Base-by-base conservation (phyloP, 495 filamentous ascomycete species). In the Aspergillus indologenus region DNA sequence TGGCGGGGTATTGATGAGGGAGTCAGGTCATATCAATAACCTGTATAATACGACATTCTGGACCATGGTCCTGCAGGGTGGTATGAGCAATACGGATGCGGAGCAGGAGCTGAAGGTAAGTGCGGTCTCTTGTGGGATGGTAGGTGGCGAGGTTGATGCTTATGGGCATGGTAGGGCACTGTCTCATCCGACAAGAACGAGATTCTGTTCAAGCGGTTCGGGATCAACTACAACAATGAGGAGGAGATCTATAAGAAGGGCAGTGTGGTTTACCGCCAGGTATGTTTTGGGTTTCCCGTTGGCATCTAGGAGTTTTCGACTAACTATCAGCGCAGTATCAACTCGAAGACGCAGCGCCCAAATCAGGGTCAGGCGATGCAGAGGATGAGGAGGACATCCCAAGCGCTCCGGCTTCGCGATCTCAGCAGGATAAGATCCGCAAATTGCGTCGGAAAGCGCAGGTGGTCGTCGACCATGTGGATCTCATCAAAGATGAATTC, bases 41-140 rank as follows among this genome's bases (percentile, higher is more conserved):
- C 80, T 98, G 17, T 97, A 96, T 71, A 98, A 98, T 66, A 98
- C 94, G 0, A 92, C 91, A 0, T 98, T 97, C 68, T 98, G 94
- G 94, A 80, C 87, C 0, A 78, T 98, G 65, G 87, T 97, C 22
- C 82, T 87, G 53, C 75, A 84, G 45, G 92, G 91, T 0, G 89
- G 87, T 0, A 82, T 94, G 78, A 84, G 82, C 49, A 79, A 81
- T 9, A 86, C 82, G 19, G 85, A 90, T 63, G 94, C 94, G 0
- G 94, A 96, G 69, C 80, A 86, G 64, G 82, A 81, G 52, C 78
- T 98, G 24, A 85, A 87, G 67, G 90, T 90, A 29, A 29, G 26
- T 29, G 26, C 3, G 26, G 26, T 4, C 4, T 9, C 4, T 29
- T 43, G 15, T 22, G 8, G 34, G 12, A 43, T 23, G 8, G 34